A percentile compares a stretch with the other conserved stretches of the same genome.
These are phyloP conservation scores for Penicillium capsulatum DNA, from an alignment of 2,329 filamentous ascomycete genomes.

Conservation along the genomic window DNA sequence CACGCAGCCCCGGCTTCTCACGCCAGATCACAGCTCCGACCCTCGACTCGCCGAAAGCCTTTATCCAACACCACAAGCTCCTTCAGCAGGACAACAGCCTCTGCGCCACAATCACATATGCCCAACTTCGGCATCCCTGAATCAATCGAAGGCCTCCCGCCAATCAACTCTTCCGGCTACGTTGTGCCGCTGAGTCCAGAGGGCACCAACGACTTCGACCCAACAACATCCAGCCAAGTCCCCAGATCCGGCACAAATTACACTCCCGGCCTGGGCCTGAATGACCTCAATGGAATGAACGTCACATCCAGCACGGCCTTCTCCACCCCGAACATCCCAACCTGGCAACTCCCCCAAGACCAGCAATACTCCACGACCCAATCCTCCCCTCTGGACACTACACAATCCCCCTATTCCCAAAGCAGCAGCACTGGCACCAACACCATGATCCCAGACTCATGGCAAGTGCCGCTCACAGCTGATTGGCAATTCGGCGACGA, in stretches of 20 bases:
- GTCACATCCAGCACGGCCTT: background rate
- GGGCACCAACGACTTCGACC: conserved; percentile 5
- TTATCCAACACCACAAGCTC: conserved; percentile 4
- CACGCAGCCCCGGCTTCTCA: conserved; percentile 14
- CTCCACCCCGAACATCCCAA: conserved; percentile 2
- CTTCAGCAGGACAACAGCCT: background rate
- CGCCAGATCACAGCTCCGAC: conserved; percentile 6
- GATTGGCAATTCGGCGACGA: conserved; percentile 63
- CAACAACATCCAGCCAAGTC: conserved; percentile 4
- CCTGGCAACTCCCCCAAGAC: conserved; percentile 15
- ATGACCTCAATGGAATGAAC: conserved; percentile 5
- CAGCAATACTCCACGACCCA: background rate
- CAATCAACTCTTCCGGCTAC: conserved; percentile 32
- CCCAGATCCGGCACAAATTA: conserved; percentile 5
- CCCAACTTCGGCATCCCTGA: conserved; percentile 22
- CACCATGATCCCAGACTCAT: conserved; percentile 58
- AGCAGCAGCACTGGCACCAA: conserved; percentile 11
- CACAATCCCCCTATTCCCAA: conserved; percentile 27
- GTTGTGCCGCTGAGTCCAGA: conserved; percentile 28
- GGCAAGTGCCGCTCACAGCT: conserved; percentile 84
- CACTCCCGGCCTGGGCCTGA: conserved; percentile 6
- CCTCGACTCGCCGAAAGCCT: conserved; percentile 6
- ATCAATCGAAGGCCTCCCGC: conserved; percentile 28
- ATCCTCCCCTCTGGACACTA: conserved; percentile 11
- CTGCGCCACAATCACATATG: conserved; percentile 5